These are phyloP conservation scores for Nicotiana otophora DNA, from an alignment of 257 asterid genomes.

Conservation along the genomic window DNA sequence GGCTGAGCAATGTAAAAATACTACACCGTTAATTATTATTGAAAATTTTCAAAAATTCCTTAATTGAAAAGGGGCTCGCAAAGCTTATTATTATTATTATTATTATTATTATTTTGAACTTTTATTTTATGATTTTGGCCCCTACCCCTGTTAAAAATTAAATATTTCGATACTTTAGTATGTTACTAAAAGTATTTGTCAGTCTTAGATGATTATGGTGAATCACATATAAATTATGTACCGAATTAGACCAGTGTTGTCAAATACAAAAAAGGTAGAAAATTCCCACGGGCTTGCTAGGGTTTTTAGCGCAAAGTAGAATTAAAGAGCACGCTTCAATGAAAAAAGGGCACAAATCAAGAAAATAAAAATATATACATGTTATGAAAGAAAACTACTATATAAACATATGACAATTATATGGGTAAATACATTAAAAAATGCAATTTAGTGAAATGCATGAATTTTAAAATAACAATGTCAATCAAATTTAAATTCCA, in stretches of 20 bases:
- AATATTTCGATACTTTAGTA: background rate
- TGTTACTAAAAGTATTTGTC: background rate
- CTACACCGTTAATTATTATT: background rate
- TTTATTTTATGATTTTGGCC: background rate
- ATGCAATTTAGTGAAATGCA: background rate
- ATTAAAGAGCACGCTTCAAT: background rate
- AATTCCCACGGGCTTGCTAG: background rate
- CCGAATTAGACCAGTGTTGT: background rate
- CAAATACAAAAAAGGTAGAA: background rate
- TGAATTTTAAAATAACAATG: background rate
- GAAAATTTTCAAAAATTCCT: background rate
- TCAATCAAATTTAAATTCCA: background rate
- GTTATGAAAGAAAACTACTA: background rate
- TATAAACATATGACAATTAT: background rate
- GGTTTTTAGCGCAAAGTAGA: background rate
- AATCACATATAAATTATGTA: background rate
- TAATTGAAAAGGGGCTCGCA: background rate
- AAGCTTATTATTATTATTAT: background rate
- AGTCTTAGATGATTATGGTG: background rate
- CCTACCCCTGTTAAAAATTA: background rate
- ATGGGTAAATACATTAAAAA: background rate
- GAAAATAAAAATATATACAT: background rate
- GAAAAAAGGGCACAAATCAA: background rate
- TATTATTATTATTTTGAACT: background rate
- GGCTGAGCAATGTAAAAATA: background rate